Conservation (phyloP, 768 basidiomycete genomes). For the Psilocybe subaeruginosa region DNA sequence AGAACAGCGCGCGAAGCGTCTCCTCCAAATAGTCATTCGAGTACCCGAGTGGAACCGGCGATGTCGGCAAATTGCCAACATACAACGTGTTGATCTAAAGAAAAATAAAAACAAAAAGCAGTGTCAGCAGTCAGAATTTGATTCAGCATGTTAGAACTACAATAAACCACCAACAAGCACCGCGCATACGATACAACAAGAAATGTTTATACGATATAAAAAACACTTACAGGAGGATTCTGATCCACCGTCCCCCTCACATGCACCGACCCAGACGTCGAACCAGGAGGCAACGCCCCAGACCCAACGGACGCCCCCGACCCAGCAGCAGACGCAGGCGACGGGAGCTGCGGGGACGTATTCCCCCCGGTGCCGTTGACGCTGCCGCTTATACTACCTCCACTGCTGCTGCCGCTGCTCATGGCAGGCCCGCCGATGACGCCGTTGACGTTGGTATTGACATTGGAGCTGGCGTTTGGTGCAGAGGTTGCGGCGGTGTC, state of each 20-base stretch:
- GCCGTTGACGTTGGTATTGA: neutral
- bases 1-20: slow-evolving; percentile 81
- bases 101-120: slow-evolving; percentile 10
- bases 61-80: slow-evolving; percentile 94
- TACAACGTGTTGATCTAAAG: slow-evolving; percentile 94
- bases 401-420: slow-evolving; percentile 20
- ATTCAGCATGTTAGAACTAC: neutral
- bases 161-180: neutral
- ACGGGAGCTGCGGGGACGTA: slow-evolving; percentile 76
- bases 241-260: slow-evolving; percentile 65
- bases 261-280: slow-evolving; percentile 21
- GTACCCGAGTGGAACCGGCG: slow-evolving; percentile 69
- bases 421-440: slow-evolving; percentile 15
- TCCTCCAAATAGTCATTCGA: slow-evolving; percentile 87
- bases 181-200: neutral
- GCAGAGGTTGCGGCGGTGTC: neutral
- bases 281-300: neutral
- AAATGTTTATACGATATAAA: slow-evolving; percentile 8
- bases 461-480: neutral
- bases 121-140: slow-evolving; percentile 7
- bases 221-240: slow-evolving; percentile 80
- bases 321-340: slow-evolving; percentile 63
- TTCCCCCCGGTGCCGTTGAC: slow-evolving; percentile 36
- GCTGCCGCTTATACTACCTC: slow-evolving; percentile 14
- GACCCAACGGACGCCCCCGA: slow-evolving; percentile 40